These are phyloP conservation scores for Stromatinia cepivora DNA, from an alignment of 2,329 filamentous ascomycete genomes.

Conservation along the genomic window DNA sequence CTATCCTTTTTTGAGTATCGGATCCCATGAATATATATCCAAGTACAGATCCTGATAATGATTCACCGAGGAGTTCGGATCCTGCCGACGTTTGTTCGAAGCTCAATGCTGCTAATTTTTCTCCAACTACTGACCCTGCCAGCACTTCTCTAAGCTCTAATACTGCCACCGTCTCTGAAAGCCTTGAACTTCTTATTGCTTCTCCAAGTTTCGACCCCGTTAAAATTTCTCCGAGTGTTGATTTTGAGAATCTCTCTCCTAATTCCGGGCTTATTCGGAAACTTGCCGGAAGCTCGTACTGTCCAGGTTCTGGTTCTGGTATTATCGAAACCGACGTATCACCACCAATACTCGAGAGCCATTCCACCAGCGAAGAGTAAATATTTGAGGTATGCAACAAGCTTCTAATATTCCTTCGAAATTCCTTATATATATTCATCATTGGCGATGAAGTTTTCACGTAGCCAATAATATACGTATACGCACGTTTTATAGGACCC, in stretches of 20 bases:
- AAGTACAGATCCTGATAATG: not conserved
- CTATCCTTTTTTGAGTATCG: not conserved
- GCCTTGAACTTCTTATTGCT: not conserved
- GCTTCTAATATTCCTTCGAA: not conserved
- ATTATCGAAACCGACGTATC: not conserved
- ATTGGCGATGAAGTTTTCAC: not conserved
- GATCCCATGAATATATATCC: not conserved
- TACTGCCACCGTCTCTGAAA: not conserved
- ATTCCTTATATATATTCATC: not conserved
- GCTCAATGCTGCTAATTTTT: not conserved
- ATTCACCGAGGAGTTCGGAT: not conserved
- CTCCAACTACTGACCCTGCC: not conserved
- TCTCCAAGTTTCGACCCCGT: not conserved
- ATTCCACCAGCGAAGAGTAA: not conserved
- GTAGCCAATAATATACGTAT: not conserved
- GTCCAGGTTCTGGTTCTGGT: constrained; percentile 3
- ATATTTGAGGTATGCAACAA: not conserved
- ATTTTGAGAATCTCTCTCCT: not conserved
- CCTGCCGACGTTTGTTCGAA: not conserved
- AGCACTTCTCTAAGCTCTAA: not conserved
- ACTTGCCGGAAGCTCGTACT: not conserved
- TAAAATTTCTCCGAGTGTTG: not conserved
- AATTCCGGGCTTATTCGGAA: not conserved
- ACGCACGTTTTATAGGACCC: not conserved
- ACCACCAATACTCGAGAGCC: not conserved